Evolutionary conservation across 1,284 basidiomycete species (phyloP), one percentile per base, ranked within the genome.

Genomic region (Sanghuangporus weigelae): DNA sequence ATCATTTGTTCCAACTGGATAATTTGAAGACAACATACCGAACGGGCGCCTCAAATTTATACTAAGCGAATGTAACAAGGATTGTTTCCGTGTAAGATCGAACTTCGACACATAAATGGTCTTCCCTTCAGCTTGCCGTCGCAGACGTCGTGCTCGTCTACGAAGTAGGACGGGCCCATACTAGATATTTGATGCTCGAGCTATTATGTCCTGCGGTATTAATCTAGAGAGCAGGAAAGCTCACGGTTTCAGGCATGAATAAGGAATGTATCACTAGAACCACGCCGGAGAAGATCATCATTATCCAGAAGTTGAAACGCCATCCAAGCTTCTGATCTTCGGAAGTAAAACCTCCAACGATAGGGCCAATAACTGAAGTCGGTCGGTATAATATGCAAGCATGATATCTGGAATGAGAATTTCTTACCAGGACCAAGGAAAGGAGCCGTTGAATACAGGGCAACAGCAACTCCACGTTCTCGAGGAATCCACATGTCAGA

Each of bases 281-380:
- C 60, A 84, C 68, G 10, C 73, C 79, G 26, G 83, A 77, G 64
- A 84, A 79, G 16, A 83, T 81, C 68, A 86, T 80, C 77, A 89
- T 84, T 55, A 90, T 75, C 85, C 87, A 89, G 73, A 91, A 90
- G 54, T 86, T 84, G 74, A 87, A 88, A 42, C 84, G 78, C 86
- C 86, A 92, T 11, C 82, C 83, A 6, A 82, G 75, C 46, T 70
- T 75, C 31, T 76, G 70, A 62, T 76, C 78, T 65, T 83, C 72
- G n/a, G 78, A 79, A 12, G 84, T 78, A 70, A 80, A 87, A 21
- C 87, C 87, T 21, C 88, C 86, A 21, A 86, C 81, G 51, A 89
- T 82, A 1, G 87, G 87, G 0, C 87, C 84, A 44, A 84, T 74
- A 8, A 85, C 82, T 81, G 67, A 49, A 60, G 59, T 55, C 6